Conservation (phyloP, 2,329 filamentous ascomycete species). For the Pseudogymnoascus sp. region DNA sequence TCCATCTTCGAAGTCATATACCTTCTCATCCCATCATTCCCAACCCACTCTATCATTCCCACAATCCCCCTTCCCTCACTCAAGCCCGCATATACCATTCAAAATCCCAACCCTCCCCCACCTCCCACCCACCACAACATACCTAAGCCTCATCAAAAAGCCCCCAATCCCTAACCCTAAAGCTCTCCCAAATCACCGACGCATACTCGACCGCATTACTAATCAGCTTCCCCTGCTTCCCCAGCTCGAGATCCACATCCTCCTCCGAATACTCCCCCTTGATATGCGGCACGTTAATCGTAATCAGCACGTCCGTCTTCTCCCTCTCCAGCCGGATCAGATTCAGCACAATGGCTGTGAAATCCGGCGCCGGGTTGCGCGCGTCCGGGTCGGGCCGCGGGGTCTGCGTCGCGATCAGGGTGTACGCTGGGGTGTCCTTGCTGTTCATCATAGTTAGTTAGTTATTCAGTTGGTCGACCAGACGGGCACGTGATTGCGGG, state of each 20-base stretch:
- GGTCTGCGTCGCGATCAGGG: constrained; percentile 59
- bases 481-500: constrained; percentile 12
- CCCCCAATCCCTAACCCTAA: constrained; percentile 73
- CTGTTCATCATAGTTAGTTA: constrained; percentile 24
- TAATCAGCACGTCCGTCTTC: constrained; percentile 73
- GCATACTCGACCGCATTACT: constrained; percentile 61
- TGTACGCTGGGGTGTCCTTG: constrained; percentile 52
- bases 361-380: constrained; percentile 36
- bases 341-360: constrained; percentile 69
- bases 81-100: not conserved
- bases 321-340: constrained; percentile 68
- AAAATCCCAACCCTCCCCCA: not conserved
- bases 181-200: constrained; percentile 58
- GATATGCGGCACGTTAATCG: constrained; percentile 81
- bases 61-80: not conserved
- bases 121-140: not conserved
- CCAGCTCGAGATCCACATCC: constrained; percentile 58
- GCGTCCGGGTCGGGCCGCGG: constrained; percentile 29
- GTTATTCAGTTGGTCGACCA: not conserved
- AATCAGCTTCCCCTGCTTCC: constrained; percentile 58
- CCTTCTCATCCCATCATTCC: not conserved
- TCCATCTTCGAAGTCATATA: not conserved
- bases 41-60: not conserved
- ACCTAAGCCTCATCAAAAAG: constrained; percentile 42
- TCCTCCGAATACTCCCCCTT: constrained; percentile 64